phyloP scores from a whole-genome alignment of 2,329 filamentous ascomycete species.

The Clarireedia homoeocarpa region DNA sequence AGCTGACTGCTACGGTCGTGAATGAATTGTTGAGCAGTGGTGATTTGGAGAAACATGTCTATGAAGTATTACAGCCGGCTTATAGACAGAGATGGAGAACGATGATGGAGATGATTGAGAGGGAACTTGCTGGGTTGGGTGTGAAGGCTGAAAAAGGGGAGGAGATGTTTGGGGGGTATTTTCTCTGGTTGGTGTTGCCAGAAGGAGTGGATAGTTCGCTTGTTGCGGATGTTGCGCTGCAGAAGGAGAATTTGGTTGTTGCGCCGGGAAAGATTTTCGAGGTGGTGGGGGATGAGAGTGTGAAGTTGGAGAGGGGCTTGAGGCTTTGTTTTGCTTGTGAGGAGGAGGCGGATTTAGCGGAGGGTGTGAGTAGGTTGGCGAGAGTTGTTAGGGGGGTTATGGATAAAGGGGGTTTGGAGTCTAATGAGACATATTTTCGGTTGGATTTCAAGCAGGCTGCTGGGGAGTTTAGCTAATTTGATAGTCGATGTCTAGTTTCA shows the following conservation, averaged over 20 bases:
- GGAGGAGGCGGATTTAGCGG: constrained; percentile 53
- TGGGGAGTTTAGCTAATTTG: too few relatives aligned
- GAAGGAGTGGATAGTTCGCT: constrained; percentile 40
- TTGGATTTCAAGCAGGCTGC: background rate
- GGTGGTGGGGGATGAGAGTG: constrained; percentile 48
- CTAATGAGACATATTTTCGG: background rate
- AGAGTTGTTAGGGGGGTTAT: constrained; percentile 32
- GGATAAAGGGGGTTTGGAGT: constrained; percentile 3
- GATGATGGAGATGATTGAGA: constrained; percentile 51
- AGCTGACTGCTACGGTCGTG: constrained; percentile 46
- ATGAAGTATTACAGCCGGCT: constrained; percentile 35
- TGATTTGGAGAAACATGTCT: constrained; percentile 38
- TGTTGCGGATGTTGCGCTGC: constrained; percentile 49
- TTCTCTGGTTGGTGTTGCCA: constrained; percentile 70
- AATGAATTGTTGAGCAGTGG: constrained; percentile 40
- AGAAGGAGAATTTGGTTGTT: constrained; percentile 59
- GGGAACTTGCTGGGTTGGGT: constrained; percentile 55
- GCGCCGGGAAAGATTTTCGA: constrained; percentile 65
- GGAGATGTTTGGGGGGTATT: constrained; percentile 68
- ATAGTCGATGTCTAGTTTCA: too few relatives aligned
- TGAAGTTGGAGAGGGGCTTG: constrained; percentile 51
- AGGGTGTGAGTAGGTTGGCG: constrained; percentile 59
- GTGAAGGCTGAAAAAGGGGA: constrained; percentile 38
- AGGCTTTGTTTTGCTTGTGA: constrained; percentile 70
- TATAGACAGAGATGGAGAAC: constrained; percentile 39